Evolutionary conservation across 192 early-diverging fungal genomes (phyloP).

Genomic region (Coemansia aciculifera): DNA sequence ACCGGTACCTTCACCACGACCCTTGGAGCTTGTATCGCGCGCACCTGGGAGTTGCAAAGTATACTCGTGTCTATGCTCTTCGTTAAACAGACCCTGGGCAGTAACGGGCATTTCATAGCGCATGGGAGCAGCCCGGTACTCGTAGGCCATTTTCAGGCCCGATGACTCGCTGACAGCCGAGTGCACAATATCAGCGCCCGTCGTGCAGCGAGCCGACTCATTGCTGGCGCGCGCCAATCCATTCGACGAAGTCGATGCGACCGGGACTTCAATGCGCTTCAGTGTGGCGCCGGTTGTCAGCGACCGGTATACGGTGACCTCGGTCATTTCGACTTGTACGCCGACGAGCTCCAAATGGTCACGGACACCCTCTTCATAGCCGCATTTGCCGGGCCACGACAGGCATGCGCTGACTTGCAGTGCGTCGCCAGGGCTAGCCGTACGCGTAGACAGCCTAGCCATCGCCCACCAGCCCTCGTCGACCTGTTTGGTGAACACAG

Average conservation of each 20-base stretch:
- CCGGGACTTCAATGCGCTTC: constrained; percentile 12
- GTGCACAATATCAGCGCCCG: constrained; percentile 7
- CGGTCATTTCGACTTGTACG: constrained; percentile 35
- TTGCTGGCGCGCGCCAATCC: background rate
- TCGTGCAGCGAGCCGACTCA: background rate
- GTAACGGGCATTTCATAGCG: background rate
- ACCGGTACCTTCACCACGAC: background rate
- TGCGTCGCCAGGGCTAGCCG: constrained; percentile 23
- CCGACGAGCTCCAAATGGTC: constrained; percentile 12
- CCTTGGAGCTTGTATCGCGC: background rate
- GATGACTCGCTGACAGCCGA: constrained; percentile 5
- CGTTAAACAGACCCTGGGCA: constrained; percentile 32
- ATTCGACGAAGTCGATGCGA: background rate
- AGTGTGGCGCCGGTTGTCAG: constrained; percentile 20
- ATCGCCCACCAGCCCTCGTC: constrained; percentile 39
- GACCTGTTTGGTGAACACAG: constrained; percentile 36
- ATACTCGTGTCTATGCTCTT: constrained; percentile 15
- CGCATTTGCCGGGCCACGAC: constrained; percentile 27
- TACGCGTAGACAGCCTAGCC: constrained; percentile 30
- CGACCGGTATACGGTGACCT: constrained; percentile 31
- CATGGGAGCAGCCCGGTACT: background rate
- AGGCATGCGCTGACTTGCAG: constrained; percentile 21
- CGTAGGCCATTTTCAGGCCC: constrained; percentile 3
- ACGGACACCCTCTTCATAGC: constrained; percentile 9
- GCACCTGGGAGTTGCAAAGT: constrained; percentile 22